Conservation (phyloP, 805 yeast genomes). For the Kluyveromyces lactis region DNA sequence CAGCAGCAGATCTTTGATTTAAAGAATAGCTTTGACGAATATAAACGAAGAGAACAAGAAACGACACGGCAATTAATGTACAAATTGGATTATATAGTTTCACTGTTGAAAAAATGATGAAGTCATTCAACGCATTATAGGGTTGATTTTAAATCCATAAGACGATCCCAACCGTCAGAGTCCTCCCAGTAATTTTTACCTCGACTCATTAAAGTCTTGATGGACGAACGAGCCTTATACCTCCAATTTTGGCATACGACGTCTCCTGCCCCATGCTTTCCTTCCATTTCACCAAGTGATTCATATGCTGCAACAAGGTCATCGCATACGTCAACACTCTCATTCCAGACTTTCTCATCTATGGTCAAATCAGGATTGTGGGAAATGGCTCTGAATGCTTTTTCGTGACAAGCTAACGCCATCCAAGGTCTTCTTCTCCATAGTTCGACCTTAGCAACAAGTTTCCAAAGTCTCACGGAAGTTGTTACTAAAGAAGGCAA, state of each 20-base stretch:
- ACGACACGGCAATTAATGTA: constrained; percentile 10
- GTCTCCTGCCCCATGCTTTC: constrained; percentile 71
- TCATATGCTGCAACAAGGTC: constrained; percentile 83
- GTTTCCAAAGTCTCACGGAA: constrained; percentile 59
- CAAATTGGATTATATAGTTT: constrained; percentile 8
- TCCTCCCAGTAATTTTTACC: constrained; percentile 78
- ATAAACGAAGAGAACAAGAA: constrained; percentile 8
- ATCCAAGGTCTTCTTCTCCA: constrained; percentile 89
- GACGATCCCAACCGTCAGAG: constrained; percentile 63
- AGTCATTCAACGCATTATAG: not conserved
- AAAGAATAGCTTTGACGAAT: not conserved
- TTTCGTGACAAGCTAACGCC: constrained; percentile 76
- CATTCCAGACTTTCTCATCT: constrained; percentile 60
- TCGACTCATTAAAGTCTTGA: constrained; percentile 68
- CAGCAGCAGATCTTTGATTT: not conserved
- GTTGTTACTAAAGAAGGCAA: constrained; percentile 65
- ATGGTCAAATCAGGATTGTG: constrained; percentile 57
- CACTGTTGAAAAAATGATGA: constrained; percentile 3
- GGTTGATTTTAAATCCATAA: constrained; percentile 33
- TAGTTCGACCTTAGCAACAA: constrained; percentile 74
- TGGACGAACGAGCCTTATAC: constrained; percentile 65
- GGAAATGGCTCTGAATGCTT: constrained; percentile 68
- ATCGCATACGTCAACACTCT: constrained; percentile 67
- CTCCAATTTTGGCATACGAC: constrained; percentile 91
- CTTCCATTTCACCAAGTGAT: constrained; percentile 76